Base-by-base conservation (phyloP, 2,329 filamentous ascomycete species). In the Westerdykella aurantiaca region DNA sequence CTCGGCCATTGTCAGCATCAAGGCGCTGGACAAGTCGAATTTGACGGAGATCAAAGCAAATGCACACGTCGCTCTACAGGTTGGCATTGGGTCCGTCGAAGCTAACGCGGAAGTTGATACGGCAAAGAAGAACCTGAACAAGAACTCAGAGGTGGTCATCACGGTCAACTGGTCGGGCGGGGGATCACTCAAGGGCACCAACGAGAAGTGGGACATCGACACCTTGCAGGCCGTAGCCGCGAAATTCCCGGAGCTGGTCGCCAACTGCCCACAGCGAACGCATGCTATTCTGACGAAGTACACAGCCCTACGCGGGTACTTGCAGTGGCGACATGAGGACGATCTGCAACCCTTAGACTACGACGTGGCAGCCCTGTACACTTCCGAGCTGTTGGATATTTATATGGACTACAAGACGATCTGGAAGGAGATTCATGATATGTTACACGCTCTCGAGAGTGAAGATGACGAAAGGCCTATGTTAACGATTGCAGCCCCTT, bases 141-240 rank as follows among this genome's bases (percentile, higher is more conserved):
- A n/a, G 25, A 43, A 48, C 38, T 44, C 45, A 3, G 45, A 52
- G 38, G 46, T 42, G 5, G 48, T 45, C 12, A 46, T 50, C 14
- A 39, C 40, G 6, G 49, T 52, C 13, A 52, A 39, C 37, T 52
- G 49, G 47, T 41, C 35, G 14, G 45, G 49, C n/a, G 47, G 49
- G 3, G 47, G 49, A 5, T 44, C 48, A 5, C 47, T 50, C 39
- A 52, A 50, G 38, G 38, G 35, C n/a, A 42, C 38, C 38, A 40
- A 44, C 23, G 22, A 38, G 23, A 35, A 44, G 29, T 48, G 45
- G 48, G 39, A 46, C 17, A 34, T 48, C 11, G 9, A 42, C 9
- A 25, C 46, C n/a, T 29, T 45, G 16, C 31, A 25, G 25, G 43
- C 50, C 31, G n/a, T n/a, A n/a, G 38, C 47, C 23, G 45, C 45